These are phyloP conservation scores for Candida schatavii DNA, from an alignment of 805 yeast species.

Conservation along the genomic window DNA sequence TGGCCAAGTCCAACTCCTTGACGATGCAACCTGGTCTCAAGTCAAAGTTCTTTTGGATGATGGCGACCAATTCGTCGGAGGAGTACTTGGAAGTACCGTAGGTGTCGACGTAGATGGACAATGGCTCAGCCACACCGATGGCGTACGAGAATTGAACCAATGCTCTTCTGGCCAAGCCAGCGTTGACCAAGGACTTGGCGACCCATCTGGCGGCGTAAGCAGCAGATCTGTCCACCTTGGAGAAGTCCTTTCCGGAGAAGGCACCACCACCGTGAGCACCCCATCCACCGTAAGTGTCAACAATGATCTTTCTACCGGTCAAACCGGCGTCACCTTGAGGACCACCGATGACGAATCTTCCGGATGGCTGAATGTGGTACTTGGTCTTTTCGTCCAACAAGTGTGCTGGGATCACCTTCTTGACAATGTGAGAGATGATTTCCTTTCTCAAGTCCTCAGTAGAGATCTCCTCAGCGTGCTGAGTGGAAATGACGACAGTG, in stretches of 20 bases:
- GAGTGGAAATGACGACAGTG: slow-evolving; percentile 96
- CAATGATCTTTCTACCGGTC: slow-evolving; percentile 99
- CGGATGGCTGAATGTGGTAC: slow-evolving; percentile 99
- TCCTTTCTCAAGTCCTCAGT: slow-evolving; percentile 87
- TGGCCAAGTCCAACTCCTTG: slow-evolving; percentile 92
- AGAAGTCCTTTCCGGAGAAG: slow-evolving; percentile 99
- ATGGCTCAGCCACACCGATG: slow-evolving; percentile 99
- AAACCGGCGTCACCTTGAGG: slow-evolving; percentile 99
- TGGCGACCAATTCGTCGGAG: slow-evolving; percentile 85
- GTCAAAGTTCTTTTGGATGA: slow-evolving; percentile 93
- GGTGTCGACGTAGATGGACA: slow-evolving; percentile 94
- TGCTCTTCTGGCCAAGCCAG: slow-evolving; percentile 95
- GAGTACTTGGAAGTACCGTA: slow-evolving; percentile 95
- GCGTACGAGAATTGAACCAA: slow-evolving; percentile 99
- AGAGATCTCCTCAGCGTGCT: slow-evolving; percentile 93
- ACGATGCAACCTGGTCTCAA: slow-evolving; percentile 99
- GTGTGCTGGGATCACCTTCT: slow-evolving; percentile 88
- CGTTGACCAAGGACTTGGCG: slow-evolving; percentile 94
- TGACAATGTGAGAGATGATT: slow-evolving; percentile 75
- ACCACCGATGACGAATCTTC: slow-evolving; percentile 99
- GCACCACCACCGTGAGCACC: slow-evolving; percentile 99
- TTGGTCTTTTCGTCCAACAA: slow-evolving; percentile 91
- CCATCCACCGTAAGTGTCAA: slow-evolving; percentile 99
- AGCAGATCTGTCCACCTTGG: slow-evolving; percentile 99
- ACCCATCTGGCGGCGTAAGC: slow-evolving; percentile 99